Evolutionary conservation across 78 protist genomes (phyloP), one percentile per base, ranked within the genome.

Genomic region (Cavenderia fasciculata): DNA sequence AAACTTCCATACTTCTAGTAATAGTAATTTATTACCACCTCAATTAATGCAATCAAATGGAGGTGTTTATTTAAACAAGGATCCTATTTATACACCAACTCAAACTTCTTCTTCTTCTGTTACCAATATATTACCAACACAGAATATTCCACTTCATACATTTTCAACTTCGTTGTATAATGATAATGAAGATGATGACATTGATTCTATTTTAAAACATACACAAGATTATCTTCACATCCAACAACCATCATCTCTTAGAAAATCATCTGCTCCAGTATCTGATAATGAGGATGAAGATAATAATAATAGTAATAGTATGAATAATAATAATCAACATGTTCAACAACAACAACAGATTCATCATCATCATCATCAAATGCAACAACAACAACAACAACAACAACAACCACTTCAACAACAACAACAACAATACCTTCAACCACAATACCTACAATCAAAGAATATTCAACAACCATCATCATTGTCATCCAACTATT

Each of bases 141-240:
- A 71, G 12, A 1, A 41, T 25, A 19, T 11, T 43, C 34, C 8
- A 66, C 16, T 49, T 18, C 47, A 44, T 49, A 27, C 71, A 47
- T 57, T 6, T 57, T 16, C 34, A 76, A 59, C 43, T 49, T 21
- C 66, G 34, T 73, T 54, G 59, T 11, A 25, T 31, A 14, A 10
- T 19, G 18, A 69, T 14, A 49, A 59, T 61, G n/a, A n/a, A n/a
- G 84, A 74, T 54, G 70, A 74, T 74, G 70, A 74, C 21, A 74
- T 61, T 10, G 70, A 61, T 25, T 52, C 56, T 16, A 74, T 74
- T 46, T 25, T 59, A 74, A n/a, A 63, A 63, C 38, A 63, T 63
- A 43, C 72, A 36, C 72, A 63, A 38, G 47, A 8, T 2, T 19
- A 63, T 38, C 38, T 49, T 14, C 54, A 49, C 72, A 4, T 16